Percentiles rank a stretch among this genome's conserved stretches.
phyloP scores from a whole-genome alignment of 768 basidiomycete genomes.

The Auricularia cornea region DNA sequence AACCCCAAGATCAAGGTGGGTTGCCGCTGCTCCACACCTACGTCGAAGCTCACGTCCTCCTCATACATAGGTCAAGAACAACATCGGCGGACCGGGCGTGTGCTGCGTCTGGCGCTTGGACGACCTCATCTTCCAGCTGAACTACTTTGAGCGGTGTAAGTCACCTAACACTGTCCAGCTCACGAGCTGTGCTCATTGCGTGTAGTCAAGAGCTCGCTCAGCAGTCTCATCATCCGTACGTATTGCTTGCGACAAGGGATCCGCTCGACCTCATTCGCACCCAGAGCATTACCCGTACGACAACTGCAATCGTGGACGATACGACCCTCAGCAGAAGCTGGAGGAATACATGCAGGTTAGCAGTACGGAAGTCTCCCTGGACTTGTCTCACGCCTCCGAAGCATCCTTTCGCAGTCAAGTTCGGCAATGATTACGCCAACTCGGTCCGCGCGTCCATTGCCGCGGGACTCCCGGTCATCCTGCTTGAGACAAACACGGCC shows the following conservation, averaged over 20 bases:
- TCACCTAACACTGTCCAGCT: not conserved
- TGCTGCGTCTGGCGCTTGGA: slow-evolving; percentile 42
- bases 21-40: no score
- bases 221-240: slow-evolving; percentile 39
- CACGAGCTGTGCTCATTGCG: not conserved
- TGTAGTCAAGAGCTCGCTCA: slow-evolving; percentile 19
- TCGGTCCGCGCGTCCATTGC: not conserved
- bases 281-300: not conserved
- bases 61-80: slow-evolving; percentile 31
- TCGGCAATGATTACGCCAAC: not conserved
- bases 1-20: slow-evolving; percentile 27
- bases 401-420: not conserved
- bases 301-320: not conserved
- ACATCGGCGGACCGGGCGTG: slow-evolving; percentile 57
- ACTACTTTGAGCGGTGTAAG: not conserved
- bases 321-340: not conserved
- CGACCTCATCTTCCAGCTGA: not conserved
- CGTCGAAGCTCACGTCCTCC: no score
- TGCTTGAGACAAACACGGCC: slow-evolving; percentile 49
- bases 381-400: not conserved
- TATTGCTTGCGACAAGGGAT: no score
- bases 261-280: no score
- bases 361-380: not conserved
- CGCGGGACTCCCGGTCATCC: slow-evolving; percentile 32
- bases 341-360: not conserved